Evolutionary conservation across 345 rosid species (phyloP), one percentile per base, ranked within the genome.

Genomic region (Lumnitzera racemosa): DNA sequence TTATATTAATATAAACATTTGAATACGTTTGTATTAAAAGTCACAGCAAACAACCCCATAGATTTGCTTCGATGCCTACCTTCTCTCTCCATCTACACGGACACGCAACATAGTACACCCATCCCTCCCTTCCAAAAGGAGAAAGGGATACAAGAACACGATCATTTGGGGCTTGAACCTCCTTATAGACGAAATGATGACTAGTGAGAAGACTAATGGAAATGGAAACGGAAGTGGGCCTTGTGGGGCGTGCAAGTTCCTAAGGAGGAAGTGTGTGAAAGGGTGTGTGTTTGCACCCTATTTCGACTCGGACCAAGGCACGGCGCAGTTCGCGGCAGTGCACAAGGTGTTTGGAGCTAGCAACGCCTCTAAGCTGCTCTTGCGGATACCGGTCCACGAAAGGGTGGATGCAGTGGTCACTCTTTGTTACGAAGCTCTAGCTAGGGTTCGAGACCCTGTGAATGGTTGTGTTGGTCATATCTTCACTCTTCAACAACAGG

Each of bases 331-430:
- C 57, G 96, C 96, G 2, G 95, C 92, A 0, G 95, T 89, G n/a
- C 98, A 85, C 71, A 89, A 82, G 73, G 89, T 89, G 20, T 89
- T 89, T 62, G 96, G 96, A 10, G 98, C 96, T 1, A 92, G 96
- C 72, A 92, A 92, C 67, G 88, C 88, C 8, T 81, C 98, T 14
- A 89, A 92, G 78, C 78, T 91, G 55, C 87, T 91, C 67, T 46
- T 55, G 20, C 75, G 80, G 29, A 58, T 89, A 52, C 98, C 96
- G 16, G 66, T 71, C 15, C 73, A 79, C 73, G 80, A 75, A 63
- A 82, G 98, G 4, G 75, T 74, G n/a, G 96, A 89, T 47, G 96
- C 96, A 9, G 96, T 85, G 2, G 76, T 77, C 46, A 78, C 96
- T 2, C 87, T 91, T 23, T 87, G 86, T 63, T 85, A 89, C 55